These are phyloP conservation scores for Pichia manshurica DNA, from an alignment of 805 yeast genomes.

Conservation along the genomic window DNA sequence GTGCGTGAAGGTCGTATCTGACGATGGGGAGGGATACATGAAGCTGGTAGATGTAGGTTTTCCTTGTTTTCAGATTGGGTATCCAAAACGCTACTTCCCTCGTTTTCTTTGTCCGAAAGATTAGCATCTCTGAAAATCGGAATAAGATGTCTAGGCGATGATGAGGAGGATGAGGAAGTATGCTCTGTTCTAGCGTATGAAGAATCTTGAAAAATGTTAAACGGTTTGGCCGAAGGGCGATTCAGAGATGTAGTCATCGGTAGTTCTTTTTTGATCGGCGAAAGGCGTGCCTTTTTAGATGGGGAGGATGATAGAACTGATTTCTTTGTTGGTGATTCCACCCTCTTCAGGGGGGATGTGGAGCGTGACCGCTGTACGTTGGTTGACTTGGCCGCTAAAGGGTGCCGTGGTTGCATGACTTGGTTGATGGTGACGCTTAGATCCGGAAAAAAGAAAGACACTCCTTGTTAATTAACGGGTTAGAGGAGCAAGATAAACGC, in stretches of 20 bases:
- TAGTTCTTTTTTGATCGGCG: slow-evolving; percentile 8
- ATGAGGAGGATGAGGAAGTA: not conserved
- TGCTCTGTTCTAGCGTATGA: not conserved
- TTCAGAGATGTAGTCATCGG: not conserved
- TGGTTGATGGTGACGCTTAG: not conserved
- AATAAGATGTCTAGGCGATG: not conserved
- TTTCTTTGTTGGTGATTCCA: slow-evolving; percentile 11
- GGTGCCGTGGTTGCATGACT: not conserved
- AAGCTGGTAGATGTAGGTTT: too few species aligned
- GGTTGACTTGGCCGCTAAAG: slow-evolving; percentile 6
- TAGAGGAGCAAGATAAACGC: too few species aligned
- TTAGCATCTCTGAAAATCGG: not conserved
- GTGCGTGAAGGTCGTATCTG: too few species aligned
- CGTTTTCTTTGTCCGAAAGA: too few species aligned
- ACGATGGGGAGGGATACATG: too few species aligned
- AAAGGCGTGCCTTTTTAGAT: slow-evolving; percentile 4
- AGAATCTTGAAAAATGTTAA: slow-evolving; percentile 10
- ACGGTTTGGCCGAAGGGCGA: not conserved
- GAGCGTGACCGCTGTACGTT: not conserved
- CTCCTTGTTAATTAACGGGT: too few species aligned
- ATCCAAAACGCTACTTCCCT: too few species aligned
- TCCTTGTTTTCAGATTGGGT: too few species aligned
- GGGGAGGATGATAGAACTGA: slow-evolving; percentile 5
- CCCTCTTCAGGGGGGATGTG: slow-evolving; percentile 6
- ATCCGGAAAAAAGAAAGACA: not conserved